Evolutionary conservation across 2,329 filamentous ascomycete genomes (phyloP).

Genomic region (Aspergillus ochraceus): DNA sequence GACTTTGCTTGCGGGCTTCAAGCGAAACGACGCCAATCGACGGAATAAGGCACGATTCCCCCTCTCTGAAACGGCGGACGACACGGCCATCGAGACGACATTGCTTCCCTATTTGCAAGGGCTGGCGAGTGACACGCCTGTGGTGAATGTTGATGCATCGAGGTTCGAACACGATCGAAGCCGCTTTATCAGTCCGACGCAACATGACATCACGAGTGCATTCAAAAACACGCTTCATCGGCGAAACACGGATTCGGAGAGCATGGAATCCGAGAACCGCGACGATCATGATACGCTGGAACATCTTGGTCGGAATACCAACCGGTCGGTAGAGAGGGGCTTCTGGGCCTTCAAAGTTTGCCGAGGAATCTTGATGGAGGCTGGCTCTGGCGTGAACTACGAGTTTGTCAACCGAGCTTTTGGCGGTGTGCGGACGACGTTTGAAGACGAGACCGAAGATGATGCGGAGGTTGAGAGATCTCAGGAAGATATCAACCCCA

Average conservation of each 20-base stretch:
- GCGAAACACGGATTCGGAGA: conserved; percentile 53
- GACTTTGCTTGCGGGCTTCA: conserved; percentile 58
- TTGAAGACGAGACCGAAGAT: conserved; percentile 37
- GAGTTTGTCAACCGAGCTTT: conserved; percentile 61
- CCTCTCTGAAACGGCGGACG: conserved; percentile 50
- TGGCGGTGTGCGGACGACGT: conserved; percentile 55
- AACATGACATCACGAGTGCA: conserved; percentile 56
- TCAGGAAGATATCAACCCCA: conserved; percentile 51
- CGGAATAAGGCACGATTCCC: conserved; percentile 51
- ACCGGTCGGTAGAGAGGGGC: conserved; percentile 34
- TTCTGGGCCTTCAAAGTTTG: conserved; percentile 64
- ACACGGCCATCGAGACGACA: conserved; percentile 55
- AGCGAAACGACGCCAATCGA: conserved; percentile 42
- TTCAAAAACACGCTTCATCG: conserved; percentile 56
- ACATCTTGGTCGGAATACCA: conserved; percentile 30
- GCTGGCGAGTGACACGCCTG: conserved; percentile 50
- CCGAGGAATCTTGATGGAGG: conserved; percentile 59
- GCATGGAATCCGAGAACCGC: conserved; percentile 32
- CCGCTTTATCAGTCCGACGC: conserved; percentile 52
- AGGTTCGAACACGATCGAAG: conserved; percentile 58
- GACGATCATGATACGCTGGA: conserved; percentile 18
- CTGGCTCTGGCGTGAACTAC: conserved; percentile 57
- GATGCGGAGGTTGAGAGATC: conserved; percentile 45
- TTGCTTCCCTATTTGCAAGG: conserved; percentile 62
- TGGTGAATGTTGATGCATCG: conserved; percentile 59